These are phyloP conservation scores for Flaveria brownii DNA, from an alignment of 129 eudicot genomes.

Conservation along the genomic window DNA sequence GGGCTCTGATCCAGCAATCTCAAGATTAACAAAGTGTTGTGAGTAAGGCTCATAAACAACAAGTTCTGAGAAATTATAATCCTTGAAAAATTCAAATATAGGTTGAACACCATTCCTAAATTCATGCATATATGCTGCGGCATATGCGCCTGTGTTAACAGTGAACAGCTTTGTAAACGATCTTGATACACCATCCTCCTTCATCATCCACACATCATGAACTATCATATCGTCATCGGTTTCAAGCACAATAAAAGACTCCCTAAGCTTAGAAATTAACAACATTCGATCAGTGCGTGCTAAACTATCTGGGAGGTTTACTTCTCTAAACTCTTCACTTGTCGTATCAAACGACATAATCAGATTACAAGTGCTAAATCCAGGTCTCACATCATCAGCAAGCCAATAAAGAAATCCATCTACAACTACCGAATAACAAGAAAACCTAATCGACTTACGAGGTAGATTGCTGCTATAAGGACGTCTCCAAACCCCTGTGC, in stretches of 20 bases:
- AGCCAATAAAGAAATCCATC: background rate
- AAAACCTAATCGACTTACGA: background rate
- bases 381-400: background rate
- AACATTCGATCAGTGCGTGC: background rate
- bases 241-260: background rate
- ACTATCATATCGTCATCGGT: background rate
- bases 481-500: background rate
- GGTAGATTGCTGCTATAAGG: background rate
- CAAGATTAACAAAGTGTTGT: background rate
- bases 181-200: background rate
- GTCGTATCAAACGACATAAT: background rate
- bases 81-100: background rate
- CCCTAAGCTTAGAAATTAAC: background rate
- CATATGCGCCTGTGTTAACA: background rate
- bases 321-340: background rate
- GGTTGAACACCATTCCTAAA: background rate
- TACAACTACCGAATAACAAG: background rate
- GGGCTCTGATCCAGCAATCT: background rate
- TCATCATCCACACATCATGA: background rate
- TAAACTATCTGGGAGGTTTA: background rate
- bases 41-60: background rate
- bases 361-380: background rate
- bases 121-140: background rate
- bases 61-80: background rate
- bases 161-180: background rate